Evolutionary conservation across 2,329 filamentous ascomycete genomes (phyloP), one percentile per base, ranked within the genome.

Genomic region (Trichoderma simmonsii): DNA sequence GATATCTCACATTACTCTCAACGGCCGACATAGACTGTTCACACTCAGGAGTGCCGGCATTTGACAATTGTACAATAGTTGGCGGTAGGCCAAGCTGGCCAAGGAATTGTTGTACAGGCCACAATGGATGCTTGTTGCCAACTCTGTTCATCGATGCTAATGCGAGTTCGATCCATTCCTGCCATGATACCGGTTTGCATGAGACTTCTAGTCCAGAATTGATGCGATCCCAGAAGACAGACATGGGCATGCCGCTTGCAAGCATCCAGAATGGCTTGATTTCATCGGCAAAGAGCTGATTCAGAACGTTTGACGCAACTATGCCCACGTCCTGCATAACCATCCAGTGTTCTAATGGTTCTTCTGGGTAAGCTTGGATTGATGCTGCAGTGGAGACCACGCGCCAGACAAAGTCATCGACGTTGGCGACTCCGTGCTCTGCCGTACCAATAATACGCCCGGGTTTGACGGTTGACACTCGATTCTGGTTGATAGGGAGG

Each of bases 21-120:
- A 75, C 34, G 3, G 70, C 73, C 14, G 21, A 30, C 4, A 56
- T 15, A 4, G 70, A 64, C n/a, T 72, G 57, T 6, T 36, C 30
- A 4, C 72, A 59, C 9, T 70, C 68, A 12, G 57, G 26, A 39
- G 59, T 32, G 7, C 57, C 59, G n/a, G 63, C 30, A 15, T 24
- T 39, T 11, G 48, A 39, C 12, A 69, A 14, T 5, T 21, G 9
- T 8, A 24, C 8, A 32, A 30, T n/a, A 8, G 28, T 66, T 60
- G 61, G 18, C 12, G 71, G 36, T 6, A 66, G 36, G 21, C 75
- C 74, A 8, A 75, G 71, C 1, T 63, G 67, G 28, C 70, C 69
- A 8, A 77, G 68, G 64, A 78, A 77, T 39, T 74, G 73, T 48
- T 77, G 76, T 11, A 78, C 76, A 1, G 77, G 73, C 75, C 76